Evolutionary conservation across 352 stramenopile species (phyloP).

Genomic region (Globisporangium emineosum): DNA sequence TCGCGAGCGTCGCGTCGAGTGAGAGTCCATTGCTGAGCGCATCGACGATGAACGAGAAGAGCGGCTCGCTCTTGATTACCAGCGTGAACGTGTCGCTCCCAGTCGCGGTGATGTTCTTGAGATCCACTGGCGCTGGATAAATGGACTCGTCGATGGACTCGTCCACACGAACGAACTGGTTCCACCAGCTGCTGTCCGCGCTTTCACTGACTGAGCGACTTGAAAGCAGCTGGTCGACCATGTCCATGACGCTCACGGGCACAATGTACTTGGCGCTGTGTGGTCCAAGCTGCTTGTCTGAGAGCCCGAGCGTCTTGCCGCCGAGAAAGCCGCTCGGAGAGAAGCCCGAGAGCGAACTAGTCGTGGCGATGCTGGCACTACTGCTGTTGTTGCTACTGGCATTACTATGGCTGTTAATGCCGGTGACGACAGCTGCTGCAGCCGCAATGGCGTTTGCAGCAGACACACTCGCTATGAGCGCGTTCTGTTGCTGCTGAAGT

Average conservation of each 20-base stretch:
- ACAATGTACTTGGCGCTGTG: constrained; percentile 26
- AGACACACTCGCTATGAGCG: not conserved
- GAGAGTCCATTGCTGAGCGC: constrained; percentile 22
- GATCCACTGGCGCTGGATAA: constrained; percentile 9
- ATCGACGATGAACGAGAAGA: constrained; percentile 37
- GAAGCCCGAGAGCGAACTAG: constrained; percentile 10
- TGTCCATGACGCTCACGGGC: constrained; percentile 28
- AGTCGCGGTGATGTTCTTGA: constrained; percentile 9
- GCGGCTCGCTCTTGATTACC: constrained; percentile 31
- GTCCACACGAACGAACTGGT: constrained; percentile 33
- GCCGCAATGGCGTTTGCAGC: constrained; percentile 2
- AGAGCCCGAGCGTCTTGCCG: constrained; percentile 19
- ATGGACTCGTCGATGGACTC: constrained; percentile 22
- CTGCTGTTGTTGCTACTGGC: not conserved
- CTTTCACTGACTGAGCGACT: constrained; percentile 14
- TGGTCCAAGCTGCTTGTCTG: constrained; percentile 10
- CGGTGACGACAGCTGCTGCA: not conserved
- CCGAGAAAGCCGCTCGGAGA: constrained; percentile 16
- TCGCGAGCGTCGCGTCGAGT: constrained; percentile 29
- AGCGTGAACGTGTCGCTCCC: constrained; percentile 18
- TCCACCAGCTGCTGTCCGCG: constrained; percentile 18
- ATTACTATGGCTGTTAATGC: not conserved
- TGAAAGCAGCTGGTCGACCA: constrained; percentile 40
- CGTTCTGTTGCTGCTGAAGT: constrained; percentile 1
- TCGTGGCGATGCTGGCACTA: not conserved